A percentile compares a stretch with the other conserved stretches of the same genome.
Conservation (phyloP, 805 yeast genomes). For the Candida koratica region DNA sequence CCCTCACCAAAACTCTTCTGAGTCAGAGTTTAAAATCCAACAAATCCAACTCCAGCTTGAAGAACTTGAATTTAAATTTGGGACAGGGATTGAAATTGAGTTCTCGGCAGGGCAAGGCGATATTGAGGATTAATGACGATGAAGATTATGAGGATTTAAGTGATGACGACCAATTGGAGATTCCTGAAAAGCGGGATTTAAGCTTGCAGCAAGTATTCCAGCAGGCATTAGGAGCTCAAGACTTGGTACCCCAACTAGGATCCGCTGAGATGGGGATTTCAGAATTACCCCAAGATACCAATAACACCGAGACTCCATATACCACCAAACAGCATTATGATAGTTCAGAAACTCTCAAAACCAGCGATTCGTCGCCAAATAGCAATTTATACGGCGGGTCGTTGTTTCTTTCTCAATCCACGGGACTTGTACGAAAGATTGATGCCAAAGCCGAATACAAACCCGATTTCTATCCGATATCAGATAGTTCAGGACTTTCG, state of each 20-base stretch:
- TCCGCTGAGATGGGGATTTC: too few relatives aligned
- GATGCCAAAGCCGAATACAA: constrained; percentile 15
- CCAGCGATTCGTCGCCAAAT: constrained; percentile 13
- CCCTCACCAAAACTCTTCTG: constrained; percentile 32
- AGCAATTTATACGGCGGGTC: constrained; percentile 41
- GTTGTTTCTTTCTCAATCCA: constrained; percentile 39
- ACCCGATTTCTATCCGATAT: not conserved
- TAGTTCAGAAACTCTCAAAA: too few relatives aligned
- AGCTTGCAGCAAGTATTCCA: constrained; percentile 16
- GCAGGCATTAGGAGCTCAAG: constrained; percentile 14
- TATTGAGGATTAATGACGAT: constrained; percentile 37
- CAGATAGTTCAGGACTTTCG: constrained; percentile 26
- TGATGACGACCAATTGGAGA: constrained; percentile 18
- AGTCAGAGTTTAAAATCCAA: constrained; percentile 28
- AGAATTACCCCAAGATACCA: too few relatives aligned
- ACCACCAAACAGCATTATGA: too few relatives aligned
- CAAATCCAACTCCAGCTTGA: constrained; percentile 32
- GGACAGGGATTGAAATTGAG: constrained; percentile 34
- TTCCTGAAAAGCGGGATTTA: constrained; percentile 5
- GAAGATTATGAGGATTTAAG: constrained; percentile 35
- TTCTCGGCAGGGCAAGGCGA: constrained; percentile 36
- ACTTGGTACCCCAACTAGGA: not conserved
- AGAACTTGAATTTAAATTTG: constrained; percentile 21
- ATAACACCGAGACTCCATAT: too few relatives aligned
- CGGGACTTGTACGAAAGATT: constrained; percentile 38